These are phyloP conservation scores for Dendrobium officinale DNA, from an alignment of 106 monocot species.

Conservation along the genomic window DNA sequence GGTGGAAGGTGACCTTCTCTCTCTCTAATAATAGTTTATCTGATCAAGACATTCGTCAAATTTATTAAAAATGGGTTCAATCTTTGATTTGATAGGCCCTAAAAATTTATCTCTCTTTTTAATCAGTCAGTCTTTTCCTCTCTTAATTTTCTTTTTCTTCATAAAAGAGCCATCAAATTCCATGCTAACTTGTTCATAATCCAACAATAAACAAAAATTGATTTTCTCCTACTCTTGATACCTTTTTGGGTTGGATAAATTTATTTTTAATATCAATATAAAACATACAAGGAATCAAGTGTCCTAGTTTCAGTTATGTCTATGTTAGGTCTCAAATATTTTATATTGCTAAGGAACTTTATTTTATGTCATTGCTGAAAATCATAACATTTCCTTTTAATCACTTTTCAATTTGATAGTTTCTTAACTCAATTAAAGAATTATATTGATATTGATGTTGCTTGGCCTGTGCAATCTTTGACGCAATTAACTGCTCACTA, in stretches of 20 bases:
- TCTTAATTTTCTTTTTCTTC: neutral
- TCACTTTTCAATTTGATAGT: neutral
- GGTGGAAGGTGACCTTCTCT: constrained; percentile 59
- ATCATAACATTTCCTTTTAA: neutral
- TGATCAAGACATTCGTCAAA: neutral
- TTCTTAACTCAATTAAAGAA: neutral
- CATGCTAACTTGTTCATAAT: no score
- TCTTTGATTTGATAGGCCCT: neutral
- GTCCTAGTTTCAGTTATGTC: neutral
- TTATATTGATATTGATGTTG: neutral
- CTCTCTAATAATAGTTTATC: neutral
- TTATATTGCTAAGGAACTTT: neutral
- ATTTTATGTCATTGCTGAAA: neutral
- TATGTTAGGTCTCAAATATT: neutral
- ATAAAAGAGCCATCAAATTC: neutral
- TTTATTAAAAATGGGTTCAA: neutral
- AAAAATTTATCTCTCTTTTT: no score
- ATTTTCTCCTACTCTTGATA: neutral
- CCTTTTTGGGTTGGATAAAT: neutral
- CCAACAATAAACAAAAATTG: no score
- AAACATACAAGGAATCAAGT: neutral
- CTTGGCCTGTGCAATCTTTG: neutral
- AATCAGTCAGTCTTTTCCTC: no score
- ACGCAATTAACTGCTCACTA: neutral
- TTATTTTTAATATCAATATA: neutral